Percentiles rank a stretch among this genome's conserved stretches.
phyloP scores from a whole-genome alignment of 2,329 filamentous ascomycete genomes.

The Venturiaceae sp. region DNA sequence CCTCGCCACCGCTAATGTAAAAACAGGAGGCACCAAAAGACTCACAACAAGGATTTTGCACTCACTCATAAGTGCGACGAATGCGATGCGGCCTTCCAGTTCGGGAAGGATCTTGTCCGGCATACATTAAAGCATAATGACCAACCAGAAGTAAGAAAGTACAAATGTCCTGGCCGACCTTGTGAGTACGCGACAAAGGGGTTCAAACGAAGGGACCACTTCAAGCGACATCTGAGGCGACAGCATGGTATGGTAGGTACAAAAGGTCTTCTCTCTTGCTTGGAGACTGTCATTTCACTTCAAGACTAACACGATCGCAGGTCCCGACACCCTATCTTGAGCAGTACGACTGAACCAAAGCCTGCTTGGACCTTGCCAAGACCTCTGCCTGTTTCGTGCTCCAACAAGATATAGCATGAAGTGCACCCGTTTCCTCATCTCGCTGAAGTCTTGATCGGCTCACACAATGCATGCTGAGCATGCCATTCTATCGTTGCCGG shows the following conservation, averaged over 20 bases:
- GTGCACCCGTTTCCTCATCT: too few species aligned
- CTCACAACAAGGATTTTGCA: background rate
- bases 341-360: too few species aligned
- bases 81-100: background rate
- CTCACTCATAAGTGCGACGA: background rate
- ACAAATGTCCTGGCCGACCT: background rate
- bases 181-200: background rate
- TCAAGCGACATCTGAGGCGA: background rate
- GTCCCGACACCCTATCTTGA: too few species aligned
- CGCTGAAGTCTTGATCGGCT: too few species aligned
- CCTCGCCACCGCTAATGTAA: background rate
- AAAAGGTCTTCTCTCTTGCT: too few species aligned
- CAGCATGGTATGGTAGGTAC: background rate
- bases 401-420: too few species aligned
- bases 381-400: too few species aligned
- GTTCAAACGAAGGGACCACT: background rate
- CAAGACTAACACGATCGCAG: too few species aligned
- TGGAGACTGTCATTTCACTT: too few species aligned
- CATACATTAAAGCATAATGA: background rate
- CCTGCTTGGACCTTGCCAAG: too few species aligned
- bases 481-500: too few species aligned
- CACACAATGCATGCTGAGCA: too few species aligned
- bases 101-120: background rate
- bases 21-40: background rate
- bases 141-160: background rate